Conservation (phyloP, 176 grass and related monocot species). For the Tuctoria greenei region DNA sequence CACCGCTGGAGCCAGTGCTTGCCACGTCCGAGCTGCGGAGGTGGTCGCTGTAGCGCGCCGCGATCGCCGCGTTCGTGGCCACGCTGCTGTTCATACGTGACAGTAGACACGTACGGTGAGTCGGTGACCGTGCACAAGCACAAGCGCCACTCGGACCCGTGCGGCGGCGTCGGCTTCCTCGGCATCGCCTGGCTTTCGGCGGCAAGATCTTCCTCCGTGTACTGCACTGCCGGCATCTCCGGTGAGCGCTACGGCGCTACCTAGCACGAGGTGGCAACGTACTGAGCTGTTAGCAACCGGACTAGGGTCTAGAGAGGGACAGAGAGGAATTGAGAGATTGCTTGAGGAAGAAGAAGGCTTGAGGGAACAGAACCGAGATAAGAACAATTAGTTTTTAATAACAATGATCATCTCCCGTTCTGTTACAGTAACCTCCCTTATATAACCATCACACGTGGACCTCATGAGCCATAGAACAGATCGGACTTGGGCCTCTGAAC, state of each 20-base stretch:
- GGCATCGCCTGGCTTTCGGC: conserved; percentile 86
- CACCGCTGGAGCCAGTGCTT: conserved; percentile 25
- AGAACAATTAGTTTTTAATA: too few relatives aligned
- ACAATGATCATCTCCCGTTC: too few relatives aligned
- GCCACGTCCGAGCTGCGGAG: conserved; percentile 30
- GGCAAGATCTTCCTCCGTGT: conserved; percentile 90
- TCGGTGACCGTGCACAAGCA: conserved; percentile 43
- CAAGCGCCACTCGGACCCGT: not conserved
- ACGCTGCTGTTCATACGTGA: conserved; percentile 54
- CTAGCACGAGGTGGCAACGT: too few relatives aligned
- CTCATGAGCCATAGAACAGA: too few relatives aligned
- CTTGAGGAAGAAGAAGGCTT: too few relatives aligned
- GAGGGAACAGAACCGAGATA: too few relatives aligned
- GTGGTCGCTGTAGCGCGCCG: conserved; percentile 53
- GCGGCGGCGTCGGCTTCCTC: conserved; percentile 67
- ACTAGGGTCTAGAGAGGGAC: too few relatives aligned
- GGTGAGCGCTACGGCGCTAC: conserved; percentile 23
- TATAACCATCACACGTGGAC: too few relatives aligned
- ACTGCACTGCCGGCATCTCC: conserved; percentile 88
- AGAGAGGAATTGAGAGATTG: too few relatives aligned
- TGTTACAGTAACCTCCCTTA: too few relatives aligned
- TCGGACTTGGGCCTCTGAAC: too few relatives aligned
- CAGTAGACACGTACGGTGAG: conserved; percentile 42
- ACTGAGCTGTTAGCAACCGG: too few relatives aligned
- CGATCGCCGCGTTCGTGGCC: conserved; percentile 55